Base-by-base conservation (phyloP, 2,329 filamentous ascomycete species). In the Aspergillus vadensis region DNA sequence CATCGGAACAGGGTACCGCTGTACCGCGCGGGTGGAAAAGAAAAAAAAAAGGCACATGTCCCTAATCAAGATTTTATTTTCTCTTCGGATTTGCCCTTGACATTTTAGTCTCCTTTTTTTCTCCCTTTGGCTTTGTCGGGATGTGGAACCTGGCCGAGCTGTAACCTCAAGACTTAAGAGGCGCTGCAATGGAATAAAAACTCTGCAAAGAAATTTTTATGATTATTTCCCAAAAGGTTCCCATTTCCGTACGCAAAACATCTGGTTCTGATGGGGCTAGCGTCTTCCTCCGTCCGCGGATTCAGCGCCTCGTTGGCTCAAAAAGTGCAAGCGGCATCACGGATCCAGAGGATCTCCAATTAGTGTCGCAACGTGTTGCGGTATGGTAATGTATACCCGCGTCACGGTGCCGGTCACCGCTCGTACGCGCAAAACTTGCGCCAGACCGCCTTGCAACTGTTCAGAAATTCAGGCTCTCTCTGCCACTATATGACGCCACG, bases 401-500 rank as follows among this genome's bases (percentile, higher is more conserved):
- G 44, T 61, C 62, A 61, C 30, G 38, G 44, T 56, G 57, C 58
- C 43, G 59, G 63, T 69, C 63, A 68, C 63, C 32, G 59, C 55
- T 58, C 19, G 53, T 61, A 68, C 52, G n/a, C 30, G 43, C 17
- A 47, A 55, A 47, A 38, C 43, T 56, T 63, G 50, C 58, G 50
- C 48, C 59, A 64, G 59, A 65, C 65, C 61, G 61, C 58, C 61
- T 62, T 49, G 30, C 10, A 12, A 36, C 32, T 36, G 32, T 36
- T 36, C 32, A 51, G 43, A 10, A n/a, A 12, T 30, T 50, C 57
- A 56, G 55, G 60, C 55, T 59, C 50, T 52, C 58, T 64, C 57
- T 36, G 50, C 60, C 60, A 49, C 27, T 53, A 38, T 27, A 64
- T 69, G 62, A 66, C 65, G 65, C 70, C 71, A 73, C 71, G 71